phyloP scores from a whole-genome alignment of 2,329 filamentous ascomycete species.

The Hymenoscyphus linearis region DNA sequence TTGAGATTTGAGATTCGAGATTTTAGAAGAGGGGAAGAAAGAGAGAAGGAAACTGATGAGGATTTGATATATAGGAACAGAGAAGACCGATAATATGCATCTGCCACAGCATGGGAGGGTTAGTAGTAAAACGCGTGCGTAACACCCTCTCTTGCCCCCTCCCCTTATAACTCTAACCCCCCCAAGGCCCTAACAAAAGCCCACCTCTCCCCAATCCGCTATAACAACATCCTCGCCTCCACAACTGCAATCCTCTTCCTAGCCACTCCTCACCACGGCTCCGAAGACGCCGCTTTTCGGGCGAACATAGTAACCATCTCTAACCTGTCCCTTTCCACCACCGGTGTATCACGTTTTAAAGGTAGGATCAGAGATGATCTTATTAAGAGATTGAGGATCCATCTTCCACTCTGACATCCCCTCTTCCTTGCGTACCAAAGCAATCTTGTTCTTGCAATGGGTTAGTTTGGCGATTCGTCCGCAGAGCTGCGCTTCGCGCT shows the following conservation, averaged over 20 bases:
- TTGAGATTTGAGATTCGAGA: too few species aligned
- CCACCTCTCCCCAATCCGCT: slow-evolving; percentile 9
- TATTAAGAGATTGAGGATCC: slow-evolving; percentile 7
- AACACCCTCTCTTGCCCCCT: not conserved
- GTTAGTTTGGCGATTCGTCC: slow-evolving; percentile 20
- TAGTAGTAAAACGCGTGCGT: slow-evolving; percentile 11
- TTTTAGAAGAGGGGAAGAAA: too few species aligned
- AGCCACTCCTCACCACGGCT: slow-evolving; percentile 35
- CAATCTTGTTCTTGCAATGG: slow-evolving; percentile 24
- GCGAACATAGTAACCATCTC: not conserved
- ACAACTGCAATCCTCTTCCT: slow-evolving; percentile 34
- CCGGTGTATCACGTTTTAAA: slow-evolving; percentile 3
- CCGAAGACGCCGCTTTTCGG: slow-evolving; percentile 16
- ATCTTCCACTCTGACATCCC: too few species aligned
- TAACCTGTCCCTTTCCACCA: not conserved
- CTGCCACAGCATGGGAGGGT: slow-evolving; percentile 14
- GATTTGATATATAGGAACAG: slow-evolving; percentile 2
- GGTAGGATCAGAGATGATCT: slow-evolving; percentile 7
- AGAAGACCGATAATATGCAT: slow-evolving; percentile 12
- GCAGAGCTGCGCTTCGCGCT: slow-evolving; percentile 21
- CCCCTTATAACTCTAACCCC: not conserved
- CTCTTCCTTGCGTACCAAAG: too few species aligned
- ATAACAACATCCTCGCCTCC: slow-evolving; percentile 21
- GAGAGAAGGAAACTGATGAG: not conserved
- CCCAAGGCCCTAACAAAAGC: slow-evolving; percentile 10